A percentile compares a stretch with the other conserved stretches of the same genome.
Evolutionary conservation across 768 basidiomycete species (phyloP).

Genomic region (Agaricus sinodeliciosus): DNA sequence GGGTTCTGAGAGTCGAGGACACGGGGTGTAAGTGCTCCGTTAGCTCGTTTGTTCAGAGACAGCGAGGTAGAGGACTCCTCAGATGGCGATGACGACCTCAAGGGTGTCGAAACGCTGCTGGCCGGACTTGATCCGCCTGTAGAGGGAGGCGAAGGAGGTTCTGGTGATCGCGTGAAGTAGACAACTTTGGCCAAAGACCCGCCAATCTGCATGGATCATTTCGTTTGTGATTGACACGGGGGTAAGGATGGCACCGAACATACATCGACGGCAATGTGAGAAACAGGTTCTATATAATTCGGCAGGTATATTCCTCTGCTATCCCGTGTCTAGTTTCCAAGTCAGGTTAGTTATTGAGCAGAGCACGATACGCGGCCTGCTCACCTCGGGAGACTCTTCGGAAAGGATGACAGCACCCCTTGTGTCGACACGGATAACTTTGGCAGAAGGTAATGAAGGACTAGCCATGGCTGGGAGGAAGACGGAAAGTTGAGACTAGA

Average conservation of each 20-base stretch:
- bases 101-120: conserved; percentile 37
- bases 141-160: conserved; percentile 76
- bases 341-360: conserved; percentile 10
- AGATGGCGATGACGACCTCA: conserved; percentile 35
- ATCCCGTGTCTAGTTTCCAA: conserved; percentile 65
- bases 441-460: conserved; percentile 71
- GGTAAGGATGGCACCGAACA: conserved; percentile 25
- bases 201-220: conserved; percentile 61
- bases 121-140: conserved; percentile 46
- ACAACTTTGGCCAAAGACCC: conserved; percentile 97
- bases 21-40: conserved; percentile 79
- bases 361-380: conserved; percentile 15
- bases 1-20: conserved; percentile 47
- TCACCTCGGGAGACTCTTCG: conserved; percentile 91
- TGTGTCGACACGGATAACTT: conserved; percentile 91
- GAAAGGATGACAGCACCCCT: conserved; percentile 89
- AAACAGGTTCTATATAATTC: conserved; percentile 95
- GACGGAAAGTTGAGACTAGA: conserved; percentile 7
- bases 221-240: neutral
- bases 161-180: conserved; percentile 93
- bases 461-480: conserved; percentile 30
- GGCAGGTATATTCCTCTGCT: conserved; percentile 96
- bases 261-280: conserved; percentile 96
- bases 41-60: conserved; percentile 35
- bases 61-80: conserved; percentile 24